Base-by-base conservation (phyloP, 768 basidiomycete species). In the Kwoniella mangroviensis region DNA sequence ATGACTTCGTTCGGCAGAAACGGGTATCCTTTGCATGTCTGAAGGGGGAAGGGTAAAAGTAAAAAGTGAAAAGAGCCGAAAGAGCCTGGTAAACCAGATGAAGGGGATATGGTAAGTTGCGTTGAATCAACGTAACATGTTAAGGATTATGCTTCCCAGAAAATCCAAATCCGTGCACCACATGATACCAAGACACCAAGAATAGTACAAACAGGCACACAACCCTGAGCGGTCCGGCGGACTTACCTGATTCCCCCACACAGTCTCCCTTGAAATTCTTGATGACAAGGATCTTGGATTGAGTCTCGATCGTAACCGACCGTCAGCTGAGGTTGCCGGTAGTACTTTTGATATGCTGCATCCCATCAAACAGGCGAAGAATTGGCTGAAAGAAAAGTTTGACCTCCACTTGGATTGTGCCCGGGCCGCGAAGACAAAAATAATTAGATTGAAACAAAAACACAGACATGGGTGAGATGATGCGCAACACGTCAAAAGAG, bases 161-260 rank as follows among this genome's bases (percentile, higher is more conserved):
- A 60, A 60, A 60, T 41, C 21, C 45, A 49, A 6, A 49, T 49
- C 15, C 13, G 45, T 13, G 41, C 26, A 60, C 58, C 58, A 60
- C 58, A 60, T 60, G 58, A 60, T 42, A 60, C 58, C 58, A 60
- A 60, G 58, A 15, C 5, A n/a, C 58, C 58, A 34, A 60, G 43
- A 41, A 26, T 60, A 60, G 58, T 3, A 28, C 56, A 58, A 17
- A 0, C 7, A 2, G 17, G 13, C 34, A 42, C 19, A 42, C 12
- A 5, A 13, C 45, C 45, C 13, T 49, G 45, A 49, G 45, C 45
- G 45, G 45, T 49, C 45, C 45, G 45, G 45, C 6, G 6, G 9
- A 34, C 34, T 34, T 34, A 49, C 45, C 45, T 49, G 13, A 49
- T 19, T 19, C 34, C 5, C 34, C 34, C 6, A 34, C 34, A 34